A percentile compares a stretch with the other conserved stretches of the same genome.
Evolutionary conservation across 495 filamentous ascomycete genomes (phyloP).

Genomic region (Annulohypoxylon maeteangense): DNA sequence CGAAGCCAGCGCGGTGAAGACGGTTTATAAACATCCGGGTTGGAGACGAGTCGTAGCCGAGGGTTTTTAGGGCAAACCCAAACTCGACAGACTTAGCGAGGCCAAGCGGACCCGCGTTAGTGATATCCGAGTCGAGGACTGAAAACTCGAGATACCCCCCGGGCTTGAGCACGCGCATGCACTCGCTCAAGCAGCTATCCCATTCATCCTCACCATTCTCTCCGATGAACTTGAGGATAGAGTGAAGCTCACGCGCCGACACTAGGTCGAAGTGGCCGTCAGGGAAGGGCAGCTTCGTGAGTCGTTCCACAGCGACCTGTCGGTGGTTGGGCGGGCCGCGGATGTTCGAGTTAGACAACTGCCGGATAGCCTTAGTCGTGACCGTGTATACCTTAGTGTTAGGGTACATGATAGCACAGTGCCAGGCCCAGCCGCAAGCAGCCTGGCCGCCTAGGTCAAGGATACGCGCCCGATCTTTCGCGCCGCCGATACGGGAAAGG

Average conservation of each 20-base stretch:
- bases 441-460: conserved; percentile 89
- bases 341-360: conserved; percentile 73
- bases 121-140: conserved; percentile 87
- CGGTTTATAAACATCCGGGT: conserved; percentile 81
- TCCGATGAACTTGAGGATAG: conserved; percentile 76
- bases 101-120: conserved; percentile 80
- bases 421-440: conserved; percentile 95
- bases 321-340: conserved; percentile 89
- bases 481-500: conserved; percentile 60
- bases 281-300: conserved; percentile 86
- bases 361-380: conserved; percentile 71
- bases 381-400: conserved; percentile 88
- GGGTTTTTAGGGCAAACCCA: conserved; percentile 83
- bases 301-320: conserved; percentile 74
- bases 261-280: conserved; percentile 92
- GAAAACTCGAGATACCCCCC: conserved; percentile 92
- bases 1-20: conserved; percentile 78
- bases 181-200: conserved; percentile 84
- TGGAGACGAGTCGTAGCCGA: conserved; percentile 86
- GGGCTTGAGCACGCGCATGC: conserved; percentile 88
- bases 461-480: conserved; percentile 69
- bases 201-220: conserved; percentile 81
- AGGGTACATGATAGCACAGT: conserved; percentile 83
- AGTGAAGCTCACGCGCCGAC: conserved; percentile 87
- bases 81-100: conserved; percentile 89